These are phyloP conservation scores for Thielaviopsis musarum DNA, from an alignment of 2,329 filamentous ascomycete species.

Conservation along the genomic window DNA sequence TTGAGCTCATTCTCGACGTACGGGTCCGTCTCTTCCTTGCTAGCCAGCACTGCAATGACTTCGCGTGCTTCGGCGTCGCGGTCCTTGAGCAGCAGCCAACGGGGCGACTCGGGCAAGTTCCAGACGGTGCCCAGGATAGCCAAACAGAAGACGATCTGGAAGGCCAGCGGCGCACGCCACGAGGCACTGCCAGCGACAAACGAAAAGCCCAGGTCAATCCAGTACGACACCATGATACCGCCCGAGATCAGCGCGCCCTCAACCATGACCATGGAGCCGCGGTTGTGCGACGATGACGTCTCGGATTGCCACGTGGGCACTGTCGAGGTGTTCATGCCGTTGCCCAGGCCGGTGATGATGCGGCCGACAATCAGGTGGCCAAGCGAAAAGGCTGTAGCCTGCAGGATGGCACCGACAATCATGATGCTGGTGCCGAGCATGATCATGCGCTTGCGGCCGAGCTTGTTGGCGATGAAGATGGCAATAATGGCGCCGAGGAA, in stretches of 20 bases:
- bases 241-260: constrained; percentile 35
- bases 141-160: constrained; percentile 39
- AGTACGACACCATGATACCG: constrained; percentile 31
- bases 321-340: constrained; percentile 40
- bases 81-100: constrained; percentile 30
- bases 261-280: constrained; percentile 36
- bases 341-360: constrained; percentile 41
- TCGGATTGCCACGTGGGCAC: constrained; percentile 41
- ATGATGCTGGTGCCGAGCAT: constrained; percentile 42
- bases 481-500: constrained; percentile 47
- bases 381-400: constrained; percentile 35
- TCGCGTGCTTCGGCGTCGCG: constrained; percentile 29
- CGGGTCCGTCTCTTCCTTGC: constrained; percentile 35
- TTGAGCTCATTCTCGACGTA: constrained; percentile 40
- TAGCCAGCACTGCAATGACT: constrained; percentile 36
- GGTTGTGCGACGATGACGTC: constrained; percentile 28
- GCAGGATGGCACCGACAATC: constrained; percentile 39
- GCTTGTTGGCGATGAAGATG: constrained; percentile 46
- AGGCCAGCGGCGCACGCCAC: constrained; percentile 43
- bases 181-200: constrained; percentile 20
- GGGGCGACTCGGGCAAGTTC: constrained; percentile 35
- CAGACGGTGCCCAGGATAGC: constrained; percentile 36
- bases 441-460: constrained; percentile 42
- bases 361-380: constrained; percentile 24
- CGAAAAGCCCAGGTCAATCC: constrained; percentile 19